These are phyloP conservation scores for Ogataea trehaloabstinens DNA, from an alignment of 805 yeast genomes.

Conservation along the genomic window DNA sequence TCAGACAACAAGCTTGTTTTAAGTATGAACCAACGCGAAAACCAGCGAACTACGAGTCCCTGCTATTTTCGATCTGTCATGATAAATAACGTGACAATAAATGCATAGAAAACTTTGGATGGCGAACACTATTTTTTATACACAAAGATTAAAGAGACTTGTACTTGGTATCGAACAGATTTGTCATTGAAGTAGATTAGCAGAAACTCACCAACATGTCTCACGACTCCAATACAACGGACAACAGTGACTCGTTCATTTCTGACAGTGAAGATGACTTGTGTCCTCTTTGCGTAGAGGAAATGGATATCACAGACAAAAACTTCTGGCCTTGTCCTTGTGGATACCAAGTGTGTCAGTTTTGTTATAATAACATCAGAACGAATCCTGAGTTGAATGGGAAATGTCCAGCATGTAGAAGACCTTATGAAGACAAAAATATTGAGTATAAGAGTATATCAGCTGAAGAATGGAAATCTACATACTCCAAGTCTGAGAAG, in stretches of 20 bases:
- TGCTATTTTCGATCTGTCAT: too few species aligned
- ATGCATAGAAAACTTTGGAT: too few species aligned
- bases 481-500: constrained; percentile 76
- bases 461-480: constrained; percentile 82
- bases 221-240: constrained; percentile 17
- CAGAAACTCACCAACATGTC: too few species aligned
- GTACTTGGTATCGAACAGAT: too few species aligned
- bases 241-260: constrained; percentile 51
- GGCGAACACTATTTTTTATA: too few species aligned
- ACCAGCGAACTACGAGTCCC: too few species aligned
- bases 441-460: constrained; percentile 84
- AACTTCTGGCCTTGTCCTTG: constrained; percentile 99
- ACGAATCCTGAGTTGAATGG: constrained; percentile 95
- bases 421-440: constrained; percentile 88
- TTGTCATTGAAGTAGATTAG: too few species aligned
- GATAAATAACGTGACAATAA: too few species aligned
- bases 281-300: constrained; percentile 96
- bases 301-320: constrained; percentile 93
- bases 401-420: constrained; percentile 95
- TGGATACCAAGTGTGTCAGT: constrained; percentile 97
- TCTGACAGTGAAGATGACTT: constrained; percentile 81
- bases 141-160: too few species aligned
- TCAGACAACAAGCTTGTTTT: too few species aligned
- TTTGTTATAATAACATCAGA: constrained; percentile 94
- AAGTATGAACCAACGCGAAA: too few species aligned